Conservation (phyloP, 768 basidiomycete species). For the Amanita muscaria region DNA sequence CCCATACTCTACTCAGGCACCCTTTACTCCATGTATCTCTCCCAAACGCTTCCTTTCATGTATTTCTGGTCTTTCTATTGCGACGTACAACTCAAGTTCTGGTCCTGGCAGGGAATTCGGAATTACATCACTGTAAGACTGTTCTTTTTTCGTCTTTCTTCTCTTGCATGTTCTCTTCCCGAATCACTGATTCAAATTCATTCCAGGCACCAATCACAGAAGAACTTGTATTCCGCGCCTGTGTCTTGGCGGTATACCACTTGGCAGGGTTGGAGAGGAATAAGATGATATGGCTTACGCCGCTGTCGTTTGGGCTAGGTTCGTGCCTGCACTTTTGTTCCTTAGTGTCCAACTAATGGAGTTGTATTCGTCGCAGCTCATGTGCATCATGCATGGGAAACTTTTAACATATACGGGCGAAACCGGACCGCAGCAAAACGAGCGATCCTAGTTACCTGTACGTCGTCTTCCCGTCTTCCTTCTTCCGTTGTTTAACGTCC, state of each 20-base stretch:
- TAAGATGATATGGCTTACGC: constrained; percentile 71
- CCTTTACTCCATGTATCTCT: constrained; percentile 48
- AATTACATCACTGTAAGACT: constrained; percentile 49
- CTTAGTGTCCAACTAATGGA: not conserved
- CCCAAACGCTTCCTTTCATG: constrained; percentile 46
- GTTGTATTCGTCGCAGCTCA: constrained; percentile 43
- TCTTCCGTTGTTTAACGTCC: not conserved
- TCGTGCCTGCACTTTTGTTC: constrained; percentile 15
- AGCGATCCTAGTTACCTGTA: constrained; percentile 51
- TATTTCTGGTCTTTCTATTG: constrained; percentile 33
- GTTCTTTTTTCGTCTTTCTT: not conserved
- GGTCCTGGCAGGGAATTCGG: constrained; percentile 51
- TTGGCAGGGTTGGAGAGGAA: constrained; percentile 47
- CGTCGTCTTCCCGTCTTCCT: constrained; percentile 14
- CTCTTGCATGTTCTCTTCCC: constrained; percentile 13
- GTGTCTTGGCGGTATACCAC: constrained; percentile 66
- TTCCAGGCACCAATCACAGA: constrained; percentile 82
- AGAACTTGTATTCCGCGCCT: constrained; percentile 85
- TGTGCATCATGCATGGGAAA: constrained; percentile 86
- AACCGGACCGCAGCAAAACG: constrained; percentile 52
- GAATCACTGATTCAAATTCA: too few relatives aligned
- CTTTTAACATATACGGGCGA: constrained; percentile 66
- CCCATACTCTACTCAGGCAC: constrained; percentile 76
- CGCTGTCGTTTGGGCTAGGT: constrained; percentile 87
- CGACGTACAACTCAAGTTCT: constrained; percentile 32